Conservation (phyloP, 352 stramenopile genomes). For the Phytophthora pini region DNA sequence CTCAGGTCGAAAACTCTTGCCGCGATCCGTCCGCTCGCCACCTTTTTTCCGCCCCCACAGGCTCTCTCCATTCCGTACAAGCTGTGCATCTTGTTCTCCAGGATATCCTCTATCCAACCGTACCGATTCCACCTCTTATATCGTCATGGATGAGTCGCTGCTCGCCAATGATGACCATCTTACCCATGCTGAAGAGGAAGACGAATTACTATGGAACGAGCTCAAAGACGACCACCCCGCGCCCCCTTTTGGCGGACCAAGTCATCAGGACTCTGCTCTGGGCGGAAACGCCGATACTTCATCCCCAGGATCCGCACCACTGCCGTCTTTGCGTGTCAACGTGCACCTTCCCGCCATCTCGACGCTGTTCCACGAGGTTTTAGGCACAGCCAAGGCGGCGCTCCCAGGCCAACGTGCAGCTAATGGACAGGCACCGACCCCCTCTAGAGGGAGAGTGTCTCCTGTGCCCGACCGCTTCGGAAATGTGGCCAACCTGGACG, state of each 20-base stretch:
- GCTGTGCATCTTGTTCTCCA: slow-evolving; percentile 7
- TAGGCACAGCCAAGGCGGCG: slow-evolving; percentile 57
- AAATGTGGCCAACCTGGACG: slow-evolving; percentile 87
- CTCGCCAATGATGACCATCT: slow-evolving; percentile 46
- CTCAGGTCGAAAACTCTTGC: not conserved
- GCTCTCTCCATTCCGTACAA: not conserved
- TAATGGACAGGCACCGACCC: slow-evolving; percentile 9
- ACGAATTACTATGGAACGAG: slow-evolving; percentile 85
- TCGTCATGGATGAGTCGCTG: slow-evolving; percentile 75
- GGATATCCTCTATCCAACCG: slow-evolving; percentile 9
- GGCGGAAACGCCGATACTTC: slow-evolving; percentile 24
- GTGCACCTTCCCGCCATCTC: slow-evolving; percentile 83
- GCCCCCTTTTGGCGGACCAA: slow-evolving; percentile 27
- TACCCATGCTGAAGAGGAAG: slow-evolving; percentile 49
- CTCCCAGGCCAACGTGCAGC: slow-evolving; percentile 31
- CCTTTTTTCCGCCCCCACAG: not conserved
- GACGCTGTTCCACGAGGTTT: slow-evolving; percentile 73
- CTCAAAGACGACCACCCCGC: slow-evolving; percentile 65
- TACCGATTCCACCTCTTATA: not conserved
- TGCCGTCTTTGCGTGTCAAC: slow-evolving; percentile 73
- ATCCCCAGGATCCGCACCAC: slow-evolving; percentile 14
- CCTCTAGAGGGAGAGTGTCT: slow-evolving; percentile 28
- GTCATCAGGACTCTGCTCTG: slow-evolving; percentile 31
- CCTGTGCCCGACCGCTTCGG: slow-evolving; percentile 73
- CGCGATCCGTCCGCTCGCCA: slow-evolving; percentile 1